These are phyloP conservation scores for Trebouxia gelatinosa DNA, from an alignment of 163 green algal species.

Conservation along the genomic window DNA sequence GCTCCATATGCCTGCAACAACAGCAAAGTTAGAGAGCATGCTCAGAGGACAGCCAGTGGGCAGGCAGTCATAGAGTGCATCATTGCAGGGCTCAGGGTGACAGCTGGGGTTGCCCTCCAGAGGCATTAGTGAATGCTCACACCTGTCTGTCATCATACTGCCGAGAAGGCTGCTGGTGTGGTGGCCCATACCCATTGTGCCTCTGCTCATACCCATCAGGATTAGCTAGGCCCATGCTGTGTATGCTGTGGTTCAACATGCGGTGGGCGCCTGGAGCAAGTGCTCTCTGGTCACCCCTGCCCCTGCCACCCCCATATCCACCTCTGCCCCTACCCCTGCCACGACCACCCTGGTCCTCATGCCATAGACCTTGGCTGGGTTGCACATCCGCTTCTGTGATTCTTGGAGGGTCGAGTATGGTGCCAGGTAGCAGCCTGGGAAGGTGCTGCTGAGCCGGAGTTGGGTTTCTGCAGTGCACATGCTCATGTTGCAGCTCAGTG, in stretches of 20 bases:
- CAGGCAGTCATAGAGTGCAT: not conserved
- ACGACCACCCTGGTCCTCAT: slow-evolving; percentile 55
- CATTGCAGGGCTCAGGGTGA: not conserved
- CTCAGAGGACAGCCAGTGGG: not conserved
- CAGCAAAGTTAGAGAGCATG: not conserved
- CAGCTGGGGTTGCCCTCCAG: not conserved
- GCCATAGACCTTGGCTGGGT: slow-evolving; percentile 70
- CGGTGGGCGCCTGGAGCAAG: slow-evolving; percentile 43
- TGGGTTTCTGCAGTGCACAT: slow-evolving; percentile 6
- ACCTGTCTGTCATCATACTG: slow-evolving; percentile 6
- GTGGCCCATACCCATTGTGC: not conserved
- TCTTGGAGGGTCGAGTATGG: slow-evolving; percentile 20
- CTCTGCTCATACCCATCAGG: slow-evolving; percentile 2
- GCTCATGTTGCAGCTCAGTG: too few relatives aligned
- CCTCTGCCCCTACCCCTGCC: slow-evolving; percentile 25
- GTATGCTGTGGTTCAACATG: slow-evolving; percentile 54
- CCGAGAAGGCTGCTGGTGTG: not conserved
- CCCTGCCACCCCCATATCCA: slow-evolving; percentile 18
- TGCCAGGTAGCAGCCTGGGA: slow-evolving; percentile 15
- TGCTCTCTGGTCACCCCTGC: not conserved
- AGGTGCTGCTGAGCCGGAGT: slow-evolving; percentile 61
- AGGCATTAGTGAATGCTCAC: not conserved
- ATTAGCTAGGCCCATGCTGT: not conserved
- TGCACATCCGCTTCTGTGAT: slow-evolving; percentile 59
- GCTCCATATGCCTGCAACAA: slow-evolving; percentile 25